Conservation (phyloP, 2,329 filamentous ascomycete species). For the Amphichorda felina region DNA sequence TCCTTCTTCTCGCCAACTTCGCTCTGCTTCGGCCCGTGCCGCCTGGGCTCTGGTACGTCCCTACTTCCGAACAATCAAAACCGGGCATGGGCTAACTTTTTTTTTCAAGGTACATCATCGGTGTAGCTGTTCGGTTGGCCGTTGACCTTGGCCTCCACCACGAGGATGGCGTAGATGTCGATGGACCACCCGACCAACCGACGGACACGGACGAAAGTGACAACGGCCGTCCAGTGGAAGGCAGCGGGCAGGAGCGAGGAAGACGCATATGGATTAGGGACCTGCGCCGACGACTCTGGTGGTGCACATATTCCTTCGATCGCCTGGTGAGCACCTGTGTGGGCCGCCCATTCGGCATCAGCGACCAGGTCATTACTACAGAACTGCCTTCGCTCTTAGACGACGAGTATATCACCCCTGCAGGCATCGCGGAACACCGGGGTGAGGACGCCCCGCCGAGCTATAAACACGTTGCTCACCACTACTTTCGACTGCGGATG, state of each 20-base stretch:
- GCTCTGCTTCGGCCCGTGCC: constrained; percentile 83
- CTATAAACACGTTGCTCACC: constrained; percentile 84
- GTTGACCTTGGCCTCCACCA: constrained; percentile 89
- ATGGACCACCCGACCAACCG: constrained; percentile 37
- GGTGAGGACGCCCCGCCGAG: constrained; percentile 51
- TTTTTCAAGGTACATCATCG: constrained; percentile 65
- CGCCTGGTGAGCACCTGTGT: constrained; percentile 92
- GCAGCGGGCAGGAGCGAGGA: constrained; percentile 39
- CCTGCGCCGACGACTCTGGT: constrained; percentile 79
- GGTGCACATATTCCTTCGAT: constrained; percentile 93
- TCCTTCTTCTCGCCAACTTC: constrained; percentile 81
- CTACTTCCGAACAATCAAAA: too few relatives aligned
- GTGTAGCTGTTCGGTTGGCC: constrained; percentile 79
- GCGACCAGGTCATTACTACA: constrained; percentile 92
- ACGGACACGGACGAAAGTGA: constrained; percentile 19
- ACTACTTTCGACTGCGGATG: constrained; percentile 81
- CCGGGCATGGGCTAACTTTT: too few relatives aligned
- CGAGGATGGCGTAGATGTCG: constrained; percentile 64
- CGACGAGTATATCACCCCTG: constrained; percentile 74
- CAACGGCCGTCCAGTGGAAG: constrained; percentile 17
- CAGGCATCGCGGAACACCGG: constrained; percentile 55
- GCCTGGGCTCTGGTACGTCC: constrained; percentile 81
- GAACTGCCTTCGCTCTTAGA: constrained; percentile 86
- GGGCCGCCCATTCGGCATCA: constrained; percentile 84
- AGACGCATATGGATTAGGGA: constrained; percentile 78